phyloP scores from a whole-genome alignment of 2,329 filamentous ascomycete genomes.

The Cytospora leucostoma region DNA sequence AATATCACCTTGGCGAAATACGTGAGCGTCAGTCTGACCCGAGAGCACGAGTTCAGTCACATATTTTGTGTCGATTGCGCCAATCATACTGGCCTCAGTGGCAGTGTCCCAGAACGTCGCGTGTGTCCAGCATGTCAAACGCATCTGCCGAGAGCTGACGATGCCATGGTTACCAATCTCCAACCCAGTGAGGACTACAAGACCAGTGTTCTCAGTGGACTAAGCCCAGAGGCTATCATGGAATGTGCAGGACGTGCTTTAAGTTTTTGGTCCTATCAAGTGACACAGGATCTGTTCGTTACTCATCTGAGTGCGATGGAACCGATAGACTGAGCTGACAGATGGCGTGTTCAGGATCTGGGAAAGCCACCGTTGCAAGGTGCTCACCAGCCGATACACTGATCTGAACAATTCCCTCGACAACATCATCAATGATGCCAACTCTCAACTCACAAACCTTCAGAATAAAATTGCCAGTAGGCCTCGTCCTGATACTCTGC shows the following conservation, averaged over 20 bases:
- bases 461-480: conserved; percentile 65
- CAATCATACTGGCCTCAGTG: conserved; percentile 62
- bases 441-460: conserved; percentile 67
- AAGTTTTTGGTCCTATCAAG: conserved; percentile 85
- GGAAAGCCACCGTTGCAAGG: conserved; percentile 73
- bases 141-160: conserved; percentile 69
- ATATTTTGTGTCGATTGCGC: conserved; percentile 82
- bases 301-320: conserved; percentile 28
- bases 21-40: background rate
- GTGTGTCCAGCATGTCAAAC: conserved; percentile 76
- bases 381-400: conserved; percentile 70
- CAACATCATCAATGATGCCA: conserved; percentile 73
- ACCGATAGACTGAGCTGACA: conserved; percentile 25
- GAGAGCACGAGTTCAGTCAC: conserved; percentile 56
- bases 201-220: conserved; percentile 78
- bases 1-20: conserved; percentile 23
- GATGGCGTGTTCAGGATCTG: conserved; percentile 59
- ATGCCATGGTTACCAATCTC: conserved; percentile 70
- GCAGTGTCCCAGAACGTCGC: conserved; percentile 51
- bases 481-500: conserved; percentile 28
- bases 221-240: conserved; percentile 80
- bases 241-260: conserved; percentile 81
- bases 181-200: conserved; percentile 89
- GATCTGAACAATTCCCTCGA: conserved; percentile 67
- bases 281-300: conserved; percentile 75